These are phyloP conservation scores for Alternaria metachromatica DNA, from an alignment of 2,329 filamentous ascomycete species.

Conservation along the genomic window DNA sequence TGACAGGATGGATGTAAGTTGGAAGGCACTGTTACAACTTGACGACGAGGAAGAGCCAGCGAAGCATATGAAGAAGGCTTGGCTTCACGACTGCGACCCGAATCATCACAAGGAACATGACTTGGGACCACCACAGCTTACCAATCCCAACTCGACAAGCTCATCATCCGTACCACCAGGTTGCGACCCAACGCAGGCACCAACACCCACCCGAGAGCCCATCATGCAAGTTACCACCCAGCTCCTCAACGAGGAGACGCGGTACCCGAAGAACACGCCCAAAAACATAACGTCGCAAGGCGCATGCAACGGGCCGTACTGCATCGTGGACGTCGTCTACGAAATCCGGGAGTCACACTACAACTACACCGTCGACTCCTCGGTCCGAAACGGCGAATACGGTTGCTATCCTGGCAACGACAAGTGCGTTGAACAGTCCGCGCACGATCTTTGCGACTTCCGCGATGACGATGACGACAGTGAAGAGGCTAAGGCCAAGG, in stretches of 20 bases:
- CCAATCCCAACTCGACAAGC: background rate
- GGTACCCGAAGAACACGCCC: background rate
- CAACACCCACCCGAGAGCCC: background rate
- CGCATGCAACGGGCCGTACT: background rate
- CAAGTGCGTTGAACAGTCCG: background rate
- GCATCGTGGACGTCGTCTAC: background rate
- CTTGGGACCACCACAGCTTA: background rate
- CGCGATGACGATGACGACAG: too few species aligned
- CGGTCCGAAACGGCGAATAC: too few species aligned
- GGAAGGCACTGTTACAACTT: background rate
- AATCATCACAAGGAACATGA: background rate
- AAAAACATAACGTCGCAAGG: background rate
- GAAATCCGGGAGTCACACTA: background rate
- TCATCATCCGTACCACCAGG: background rate
- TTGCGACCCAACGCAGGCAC: background rate
- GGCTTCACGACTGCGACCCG: background rate
- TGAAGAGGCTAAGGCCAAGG: too few species aligned
- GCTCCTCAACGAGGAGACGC: background rate
- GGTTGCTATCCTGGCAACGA: background rate
- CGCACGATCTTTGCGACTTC: background rate
- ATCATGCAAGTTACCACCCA: background rate
- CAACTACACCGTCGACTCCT: background rate
- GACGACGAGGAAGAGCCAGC: background rate
- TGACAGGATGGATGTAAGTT: background rate
- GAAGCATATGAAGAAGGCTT: too few species aligned